Percentiles rank a stretch among this genome's conserved stretches.
Evolutionary conservation across 225 moss, liverwort and hornwort genomes (phyloP).

Genomic region (Physcomitrium patens): DNA sequence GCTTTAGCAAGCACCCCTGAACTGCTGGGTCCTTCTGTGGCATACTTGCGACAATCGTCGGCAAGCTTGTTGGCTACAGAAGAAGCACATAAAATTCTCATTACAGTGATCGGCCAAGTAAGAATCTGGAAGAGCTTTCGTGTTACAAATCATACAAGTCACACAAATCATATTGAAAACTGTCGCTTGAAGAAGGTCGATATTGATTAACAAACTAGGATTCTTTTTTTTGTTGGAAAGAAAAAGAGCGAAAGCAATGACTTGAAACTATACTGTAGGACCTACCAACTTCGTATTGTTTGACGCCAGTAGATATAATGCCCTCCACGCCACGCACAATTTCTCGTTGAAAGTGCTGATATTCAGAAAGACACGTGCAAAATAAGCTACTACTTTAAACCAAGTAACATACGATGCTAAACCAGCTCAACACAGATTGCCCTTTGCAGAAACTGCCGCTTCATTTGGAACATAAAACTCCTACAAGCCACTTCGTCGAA

Average conservation of each 20-base stretch:
- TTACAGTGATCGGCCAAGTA: background rate
- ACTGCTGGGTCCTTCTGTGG: slow-evolving; percentile 82
- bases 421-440: background rate
- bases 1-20: slow-evolving; percentile 88
- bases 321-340: slow-evolving; percentile 97
- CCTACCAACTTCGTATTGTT: slow-evolving; percentile 49
- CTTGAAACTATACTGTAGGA: slow-evolving; percentile 12
- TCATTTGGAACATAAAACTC: background rate
- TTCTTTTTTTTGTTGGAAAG: no score
- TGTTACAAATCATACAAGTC: background rate
- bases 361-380: slow-evolving; percentile 1
- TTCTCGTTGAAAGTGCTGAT: slow-evolving; percentile 96
- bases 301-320: slow-evolving; percentile 44
- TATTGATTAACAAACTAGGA: background rate
- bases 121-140: background rate
- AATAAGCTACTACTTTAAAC: background rate
- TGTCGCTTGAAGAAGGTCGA: background rate
- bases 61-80: slow-evolving; percentile 78
- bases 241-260: background rate
- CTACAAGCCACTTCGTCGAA: background rate
- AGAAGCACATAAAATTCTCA: background rate
- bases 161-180: background rate
- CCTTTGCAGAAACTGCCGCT: background rate
- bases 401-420: background rate
- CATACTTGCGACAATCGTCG: slow-evolving; percentile 96